phyloP scores from a whole-genome alignment of 768 basidiomycete species.

The Mycena kentingensis region DNA sequence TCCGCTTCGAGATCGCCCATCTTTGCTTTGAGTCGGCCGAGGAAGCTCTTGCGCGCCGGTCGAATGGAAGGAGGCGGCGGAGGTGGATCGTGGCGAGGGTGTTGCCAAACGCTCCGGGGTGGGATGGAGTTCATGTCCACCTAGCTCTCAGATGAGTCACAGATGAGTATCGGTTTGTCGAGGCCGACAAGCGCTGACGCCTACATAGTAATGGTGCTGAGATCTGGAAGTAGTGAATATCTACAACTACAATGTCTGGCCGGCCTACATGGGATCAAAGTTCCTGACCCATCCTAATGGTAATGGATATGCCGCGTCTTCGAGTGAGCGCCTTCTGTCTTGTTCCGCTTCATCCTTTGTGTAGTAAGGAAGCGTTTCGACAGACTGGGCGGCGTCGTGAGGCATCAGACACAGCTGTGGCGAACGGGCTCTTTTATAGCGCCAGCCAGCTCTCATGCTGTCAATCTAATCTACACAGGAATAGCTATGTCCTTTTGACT shows the following conservation, averaged over 20 bases:
- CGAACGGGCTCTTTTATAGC: too few species aligned
- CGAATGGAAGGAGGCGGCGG: slow-evolving; percentile 5
- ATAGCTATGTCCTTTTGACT: too few species aligned
- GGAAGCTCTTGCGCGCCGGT: slow-evolving; percentile 8
- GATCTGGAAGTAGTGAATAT: slow-evolving; percentile 5
- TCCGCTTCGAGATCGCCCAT: slow-evolving; percentile 19
- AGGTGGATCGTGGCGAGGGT: slow-evolving; percentile 10
- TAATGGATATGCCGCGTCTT: slow-evolving; percentile 18
- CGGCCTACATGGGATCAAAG: slow-evolving; percentile 13
- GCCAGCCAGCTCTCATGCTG: too few species aligned
- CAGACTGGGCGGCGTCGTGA: background rate
- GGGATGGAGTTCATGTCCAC: slow-evolving; percentile 22
- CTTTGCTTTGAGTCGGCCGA: slow-evolving; percentile 20
- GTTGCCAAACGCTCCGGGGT: slow-evolving; percentile 18
- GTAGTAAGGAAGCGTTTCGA: slow-evolving; percentile 21
- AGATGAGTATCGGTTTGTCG: background rate
- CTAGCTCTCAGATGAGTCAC: slow-evolving; percentile 2
- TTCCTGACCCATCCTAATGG: slow-evolving; percentile 20
- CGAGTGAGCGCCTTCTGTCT: slow-evolving; percentile 15
- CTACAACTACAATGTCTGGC: background rate
- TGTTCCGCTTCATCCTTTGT: slow-evolving; percentile 2
- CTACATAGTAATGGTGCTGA: slow-evolving; percentile 23
- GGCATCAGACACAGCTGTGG: background rate
- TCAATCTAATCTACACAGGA: slow-evolving; percentile 28
- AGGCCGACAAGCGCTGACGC: background rate